phyloP scores from a whole-genome alignment of 2,329 filamentous ascomycete genomes.

The Phialophora verrucosa region DNA sequence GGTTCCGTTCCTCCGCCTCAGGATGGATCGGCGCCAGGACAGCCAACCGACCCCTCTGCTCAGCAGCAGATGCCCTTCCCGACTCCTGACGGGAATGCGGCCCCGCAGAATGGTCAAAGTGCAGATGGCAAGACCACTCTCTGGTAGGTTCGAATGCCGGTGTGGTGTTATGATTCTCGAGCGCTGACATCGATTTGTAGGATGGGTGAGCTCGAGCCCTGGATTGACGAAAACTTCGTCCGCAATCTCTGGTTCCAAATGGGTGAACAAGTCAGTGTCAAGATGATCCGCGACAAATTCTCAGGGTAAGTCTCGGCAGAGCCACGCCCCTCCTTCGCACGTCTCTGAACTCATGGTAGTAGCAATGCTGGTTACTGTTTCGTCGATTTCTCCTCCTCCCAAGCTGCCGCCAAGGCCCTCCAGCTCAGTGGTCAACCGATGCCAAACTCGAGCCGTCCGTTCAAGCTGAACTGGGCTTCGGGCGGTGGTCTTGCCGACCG shows the following conservation, averaged over 20 bases:
- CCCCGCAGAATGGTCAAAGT: constrained; percentile 54
- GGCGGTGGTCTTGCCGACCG: constrained; percentile 94
- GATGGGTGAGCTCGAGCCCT: constrained; percentile 99
- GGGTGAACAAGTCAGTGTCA: constrained; percentile 94
- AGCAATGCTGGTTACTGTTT: constrained; percentile 99
- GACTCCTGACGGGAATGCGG: constrained; percentile 55
- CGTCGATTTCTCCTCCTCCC: constrained; percentile 84
- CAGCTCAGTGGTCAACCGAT: constrained; percentile 84
- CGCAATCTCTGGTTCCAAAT: constrained; percentile 93
- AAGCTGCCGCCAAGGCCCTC: constrained; percentile 90
- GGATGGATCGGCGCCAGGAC: constrained; percentile 58
- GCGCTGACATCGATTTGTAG: constrained; percentile 53
- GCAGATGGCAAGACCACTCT: constrained; percentile 63
- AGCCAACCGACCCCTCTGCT: constrained; percentile 47
- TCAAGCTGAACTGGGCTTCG: constrained; percentile 99
- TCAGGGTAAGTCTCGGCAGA: constrained; percentile 72
- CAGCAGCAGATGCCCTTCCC: constrained; percentile 61
- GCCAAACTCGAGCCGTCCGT: constrained; percentile 90
- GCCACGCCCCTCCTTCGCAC: constrained; percentile 33
- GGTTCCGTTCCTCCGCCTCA: constrained; percentile 55
- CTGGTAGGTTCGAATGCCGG: constrained; percentile 50
- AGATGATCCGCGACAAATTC: constrained; percentile 99
- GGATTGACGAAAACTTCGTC: constrained; percentile 99
- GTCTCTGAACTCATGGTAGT: constrained; percentile 48
- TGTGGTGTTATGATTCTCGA: constrained; percentile 22